Evolutionary conservation across 2,329 filamentous ascomycete species (phyloP).

Genomic region (Didymella sp.): DNA sequence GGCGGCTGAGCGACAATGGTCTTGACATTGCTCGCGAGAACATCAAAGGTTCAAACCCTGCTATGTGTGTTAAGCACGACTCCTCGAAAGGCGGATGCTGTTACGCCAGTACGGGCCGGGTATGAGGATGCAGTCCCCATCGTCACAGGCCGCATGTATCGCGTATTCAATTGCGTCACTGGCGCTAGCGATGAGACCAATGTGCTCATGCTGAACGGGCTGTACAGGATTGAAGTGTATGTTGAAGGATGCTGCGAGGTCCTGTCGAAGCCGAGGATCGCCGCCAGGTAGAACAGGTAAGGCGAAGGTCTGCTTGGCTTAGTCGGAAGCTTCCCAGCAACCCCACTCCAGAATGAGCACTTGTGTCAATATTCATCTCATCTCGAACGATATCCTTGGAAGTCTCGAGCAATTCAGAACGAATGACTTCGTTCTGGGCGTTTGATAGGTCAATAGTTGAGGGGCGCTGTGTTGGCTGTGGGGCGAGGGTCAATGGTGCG

Average conservation of each 20-base stretch:
- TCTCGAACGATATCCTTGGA: background rate
- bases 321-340: background rate
- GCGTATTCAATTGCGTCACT: conserved; percentile 1
- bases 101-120: background rate
- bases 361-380: background rate
- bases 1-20: conserved; percentile 1
- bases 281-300: background rate
- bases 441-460: background rate
- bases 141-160: background rate
- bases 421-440: conserved; percentile 1
- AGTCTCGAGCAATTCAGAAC: background rate
- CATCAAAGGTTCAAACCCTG: background rate
- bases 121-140: background rate
- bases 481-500: background rate
- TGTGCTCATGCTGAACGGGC: background rate
- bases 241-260: background rate
- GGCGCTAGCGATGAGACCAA: background rate
- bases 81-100: background rate
- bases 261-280: background rate
- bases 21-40: background rate
- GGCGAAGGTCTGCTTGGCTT: background rate
- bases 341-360: background rate
- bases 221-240: background rate
- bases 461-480: background rate
- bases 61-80: background rate